Evolutionary conservation across 2,329 filamentous ascomycete genomes (phyloP).

Genomic region (Monilinia fructigena): DNA sequence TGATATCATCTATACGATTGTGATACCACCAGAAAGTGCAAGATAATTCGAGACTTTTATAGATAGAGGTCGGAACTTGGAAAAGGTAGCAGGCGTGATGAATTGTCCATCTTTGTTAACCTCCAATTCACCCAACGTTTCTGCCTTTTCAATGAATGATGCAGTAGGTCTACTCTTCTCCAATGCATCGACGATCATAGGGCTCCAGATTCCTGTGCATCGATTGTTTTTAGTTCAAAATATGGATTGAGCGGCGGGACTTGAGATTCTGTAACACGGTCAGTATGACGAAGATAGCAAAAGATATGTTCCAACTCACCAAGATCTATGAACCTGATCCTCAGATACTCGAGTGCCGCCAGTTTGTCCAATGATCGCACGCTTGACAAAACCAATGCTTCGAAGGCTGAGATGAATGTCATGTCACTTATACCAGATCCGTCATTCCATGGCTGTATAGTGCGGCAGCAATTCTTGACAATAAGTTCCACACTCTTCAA

Average conservation of each 20-base stretch:
- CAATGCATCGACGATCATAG: conserved; percentile 62
- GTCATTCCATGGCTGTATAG: conserved; percentile 52
- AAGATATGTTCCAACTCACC: conserved; percentile 43
- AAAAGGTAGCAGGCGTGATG: conserved; percentile 31
- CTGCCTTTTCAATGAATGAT: conserved; percentile 60
- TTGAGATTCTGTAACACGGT: conserved; percentile 57
- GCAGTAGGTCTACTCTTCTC: conserved; percentile 56
- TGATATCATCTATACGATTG: conserved; percentile 28
- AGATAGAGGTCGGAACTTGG: conserved; percentile 34
- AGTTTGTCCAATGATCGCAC: conserved; percentile 60
- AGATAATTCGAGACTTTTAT: conserved; percentile 38
- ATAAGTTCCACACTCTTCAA: conserved; percentile 69
- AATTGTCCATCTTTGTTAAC: conserved; percentile 56
- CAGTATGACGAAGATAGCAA: conserved; percentile 15
- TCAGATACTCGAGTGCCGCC: conserved; percentile 59
- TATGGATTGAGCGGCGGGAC: conserved; percentile 71
- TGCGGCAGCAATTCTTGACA: conserved; percentile 71
- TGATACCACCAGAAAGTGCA: conserved; percentile 34
- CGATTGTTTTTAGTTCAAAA: conserved; percentile 61
- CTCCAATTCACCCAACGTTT: conserved; percentile 60
- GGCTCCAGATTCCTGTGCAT: conserved; percentile 72
- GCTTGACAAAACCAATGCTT: conserved; percentile 63
- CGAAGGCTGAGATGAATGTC: conserved; percentile 70
- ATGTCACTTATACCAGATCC: conserved; percentile 70
- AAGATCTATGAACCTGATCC: conserved; percentile 75